phyloP scores from a whole-genome alignment of 495 filamentous ascomycete genomes.

The Penicillium parvum region DNA sequence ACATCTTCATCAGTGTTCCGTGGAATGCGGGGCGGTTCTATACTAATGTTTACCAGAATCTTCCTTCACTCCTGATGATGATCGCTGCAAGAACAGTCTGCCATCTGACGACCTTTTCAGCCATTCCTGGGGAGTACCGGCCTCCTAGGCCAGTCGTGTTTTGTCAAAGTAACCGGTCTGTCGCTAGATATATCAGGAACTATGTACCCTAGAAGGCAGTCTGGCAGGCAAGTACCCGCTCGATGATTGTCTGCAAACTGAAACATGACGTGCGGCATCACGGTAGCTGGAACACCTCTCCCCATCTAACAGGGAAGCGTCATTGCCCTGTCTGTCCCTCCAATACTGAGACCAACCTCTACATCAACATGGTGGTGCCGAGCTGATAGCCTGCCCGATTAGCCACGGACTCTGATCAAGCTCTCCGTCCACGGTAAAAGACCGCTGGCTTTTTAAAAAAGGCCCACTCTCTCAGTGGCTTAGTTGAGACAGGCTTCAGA shows the following conservation, averaged over 20 bases:
- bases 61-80: not conserved
- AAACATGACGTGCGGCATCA: too few species aligned
- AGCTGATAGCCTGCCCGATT: too few species aligned
- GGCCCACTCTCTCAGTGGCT: conserved; percentile 8
- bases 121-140: not conserved
- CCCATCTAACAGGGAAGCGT: too few species aligned
- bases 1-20: too few species aligned
- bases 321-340: too few species aligned
- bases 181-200: conserved; percentile 43
- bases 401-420: conserved; percentile 17
- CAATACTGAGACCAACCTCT: too few species aligned
- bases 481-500: conserved; percentile 7
- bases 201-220: conserved; percentile 53
- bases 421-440: conserved; percentile 8
- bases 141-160: conserved; percentile 1
- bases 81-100: conserved; percentile 1
- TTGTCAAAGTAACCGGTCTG: conserved; percentile 35
- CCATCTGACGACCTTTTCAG: not conserved
- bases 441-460: conserved; percentile 19
- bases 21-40: too few species aligned
- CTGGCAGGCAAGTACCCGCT: conserved; percentile 42
- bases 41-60: too few species aligned
- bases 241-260: conserved; percentile 45
- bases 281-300: too few species aligned
- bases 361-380: too few species aligned